Evolutionary conservation across 345 rosid species (phyloP), one percentile per base, ranked within the genome.

Genomic region (Rhodamnia argentea): DNA sequence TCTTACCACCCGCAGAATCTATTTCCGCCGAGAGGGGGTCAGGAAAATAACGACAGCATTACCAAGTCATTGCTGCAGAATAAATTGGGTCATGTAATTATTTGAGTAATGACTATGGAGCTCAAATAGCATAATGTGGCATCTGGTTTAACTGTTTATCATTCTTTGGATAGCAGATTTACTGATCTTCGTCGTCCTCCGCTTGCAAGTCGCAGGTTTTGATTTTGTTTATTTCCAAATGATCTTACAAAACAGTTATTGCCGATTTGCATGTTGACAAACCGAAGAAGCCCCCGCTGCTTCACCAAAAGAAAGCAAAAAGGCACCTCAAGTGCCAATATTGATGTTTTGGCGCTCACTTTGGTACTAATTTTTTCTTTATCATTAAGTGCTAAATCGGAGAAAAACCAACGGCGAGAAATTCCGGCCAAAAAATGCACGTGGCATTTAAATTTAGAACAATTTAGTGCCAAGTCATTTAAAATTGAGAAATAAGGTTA

Each of bases 281-380:
- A 93, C 84, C 87, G 78, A 91, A 85, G 85, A 94, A 94, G 84
- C 92, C 0, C 0, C 90, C 94, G 1, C 88, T 94, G 16, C 88
- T 95, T 83, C 98, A 96, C 88, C 98, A 94, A 84, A 96, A 94
- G 13, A 50, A 11, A 12, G 12, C 51, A 50, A 50, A 50, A 50
- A 11, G 3, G 10, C 51, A 50, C 51, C 11, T 50, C 51, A 10
- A 50, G 13, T 50, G 51, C 3, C 51, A 50, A 50, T 50, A 10
- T 50, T 50, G 51, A 3, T 50, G 51, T 10, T 10, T 10, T 2
- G 10, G 10, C 11, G 10, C 51, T 9, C 2, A 47, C 11, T 47
- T 47, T 47, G 51, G 10, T 47, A 11, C 51, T 11, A 50, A 50
- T 50, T 50, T 50, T 50, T 42, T 5, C 3, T 42, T 42, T 42